Base-by-base conservation (phyloP, 352 stramenopile genomes). In the Aphanomyces cochlioides region DNA sequence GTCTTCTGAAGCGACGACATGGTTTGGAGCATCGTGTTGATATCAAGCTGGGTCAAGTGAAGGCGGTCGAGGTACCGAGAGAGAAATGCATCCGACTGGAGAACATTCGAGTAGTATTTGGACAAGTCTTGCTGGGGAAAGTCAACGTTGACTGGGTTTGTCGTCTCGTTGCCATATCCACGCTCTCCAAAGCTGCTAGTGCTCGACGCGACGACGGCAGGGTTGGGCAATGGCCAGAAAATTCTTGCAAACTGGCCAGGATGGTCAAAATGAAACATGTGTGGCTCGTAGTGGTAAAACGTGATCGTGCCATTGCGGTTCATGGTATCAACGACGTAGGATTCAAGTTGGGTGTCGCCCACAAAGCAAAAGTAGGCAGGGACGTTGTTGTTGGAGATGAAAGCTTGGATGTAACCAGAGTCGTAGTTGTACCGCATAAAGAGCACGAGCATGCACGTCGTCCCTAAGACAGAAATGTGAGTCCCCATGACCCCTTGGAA, bases 301-400 rank as follows among this genome's bases (percentile, higher is more conserved):
- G 87, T 34, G 28, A 88, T 77, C 1, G 74, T 72, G 1, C 28
- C 28, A 0, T 72, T 68, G 4, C 66, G 57, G 5, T 47, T 12
- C 45, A 79, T 76, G 37, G 70, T 73, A 1, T 80, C 73, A 8
- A 79, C 50, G 3, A 74, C 79, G 48, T 81, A 88, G 34, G 10
- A 34, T 10, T 73, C 37, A 5, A 83, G 63, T 7, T 58, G 75
- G 6, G 58, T 66, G 45, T 85, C 82, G 0, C 79, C 79, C 21
- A 86, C 50, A 56, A 88, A 90, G 69, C 80, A 90, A 47, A 90
- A 88, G 74, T 88, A 90, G 0, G 82, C 78, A 2, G 81, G 81
- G 5, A 90, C 77, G 8, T 72, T 67, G 12, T 81, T 47, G 73
- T 88, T 90, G 15, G 72, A 67, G 15, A 87, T 47, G 7, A 80